Conservation (phyloP, 257 asterid genomes). For the Solanum chiquidenum region DNA sequence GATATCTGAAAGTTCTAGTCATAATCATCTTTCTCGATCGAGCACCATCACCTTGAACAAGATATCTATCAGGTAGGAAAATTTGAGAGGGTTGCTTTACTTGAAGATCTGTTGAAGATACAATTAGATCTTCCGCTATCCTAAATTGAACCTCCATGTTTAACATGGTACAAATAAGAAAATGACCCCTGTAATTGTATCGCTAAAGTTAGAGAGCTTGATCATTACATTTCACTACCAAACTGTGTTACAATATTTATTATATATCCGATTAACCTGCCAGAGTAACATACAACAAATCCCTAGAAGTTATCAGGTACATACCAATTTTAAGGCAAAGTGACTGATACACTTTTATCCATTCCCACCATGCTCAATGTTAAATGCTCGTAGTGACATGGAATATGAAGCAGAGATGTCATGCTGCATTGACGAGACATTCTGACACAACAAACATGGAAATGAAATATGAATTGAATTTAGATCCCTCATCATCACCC, state of each 20-base stretch:
- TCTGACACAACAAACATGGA: background rate
- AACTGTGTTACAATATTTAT: no score
- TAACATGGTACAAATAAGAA: no score
- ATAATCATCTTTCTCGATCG: no score
- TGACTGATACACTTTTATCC: background rate
- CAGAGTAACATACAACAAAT: no score
- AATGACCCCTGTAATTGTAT: no score
- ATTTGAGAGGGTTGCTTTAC: background rate
- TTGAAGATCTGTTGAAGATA: no score
- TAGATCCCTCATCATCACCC: background rate
- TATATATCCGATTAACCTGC: no score
- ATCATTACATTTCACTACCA: background rate
- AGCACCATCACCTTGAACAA: background rate
- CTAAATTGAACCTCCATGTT: no score
- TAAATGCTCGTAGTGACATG: background rate
- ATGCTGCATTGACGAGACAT: background rate
- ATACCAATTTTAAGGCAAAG: no score
- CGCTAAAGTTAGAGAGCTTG: no score
- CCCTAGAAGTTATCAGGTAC: background rate
- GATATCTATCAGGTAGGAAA: background rate
- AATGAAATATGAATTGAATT: no score
- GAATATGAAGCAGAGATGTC: background rate
- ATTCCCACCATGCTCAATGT: background rate
- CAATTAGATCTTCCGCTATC: background rate
- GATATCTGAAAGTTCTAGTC: background rate